These are phyloP conservation scores for Passiflora organensis DNA, from an alignment of 345 rosid genomes.

Conservation along the genomic window DNA sequence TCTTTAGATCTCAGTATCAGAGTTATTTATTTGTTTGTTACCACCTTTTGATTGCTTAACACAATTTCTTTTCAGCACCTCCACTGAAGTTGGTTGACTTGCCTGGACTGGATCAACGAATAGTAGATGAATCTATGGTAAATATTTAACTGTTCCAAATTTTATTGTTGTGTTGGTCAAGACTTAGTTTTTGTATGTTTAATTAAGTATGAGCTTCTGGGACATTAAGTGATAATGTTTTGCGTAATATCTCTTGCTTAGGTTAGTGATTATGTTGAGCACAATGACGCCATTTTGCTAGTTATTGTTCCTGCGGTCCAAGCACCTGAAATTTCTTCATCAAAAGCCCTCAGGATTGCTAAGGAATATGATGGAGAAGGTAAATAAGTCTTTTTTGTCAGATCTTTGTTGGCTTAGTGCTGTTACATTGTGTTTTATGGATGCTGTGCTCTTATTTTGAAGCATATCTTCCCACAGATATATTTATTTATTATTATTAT, in stretches of 20 bases:
- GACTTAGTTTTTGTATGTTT: background rate
- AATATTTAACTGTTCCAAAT: background rate
- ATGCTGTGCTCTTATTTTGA: no score
- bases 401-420: no score
- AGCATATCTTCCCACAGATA: no score
- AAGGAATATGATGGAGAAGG: conserved; percentile 92
- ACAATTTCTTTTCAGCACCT: conserved; percentile 57
- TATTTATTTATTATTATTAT: no score
- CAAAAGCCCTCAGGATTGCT: conserved; percentile 78
- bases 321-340: conserved; percentile 89
- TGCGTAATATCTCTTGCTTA: conserved; percentile 22
- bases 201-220: no score
- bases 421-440: no score
- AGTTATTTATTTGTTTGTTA: background rate
- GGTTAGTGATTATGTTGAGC: conserved; percentile 74
- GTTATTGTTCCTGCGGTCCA: conserved; percentile 86
- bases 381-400: conserved; percentile 8
- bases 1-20: background rate
- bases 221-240: no score
- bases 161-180: background rate
- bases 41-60: no score
- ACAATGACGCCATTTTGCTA: conserved; percentile 83
- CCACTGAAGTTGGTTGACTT: conserved; percentile 87
- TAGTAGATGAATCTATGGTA: conserved; percentile 82
- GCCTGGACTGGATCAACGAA: conserved; percentile 97